Percentiles rank a stretch among this genome's conserved stretches.
phyloP scores from a whole-genome alignment of 2,329 filamentous ascomycete species.

The Verticillium nonalfalfae region DNA sequence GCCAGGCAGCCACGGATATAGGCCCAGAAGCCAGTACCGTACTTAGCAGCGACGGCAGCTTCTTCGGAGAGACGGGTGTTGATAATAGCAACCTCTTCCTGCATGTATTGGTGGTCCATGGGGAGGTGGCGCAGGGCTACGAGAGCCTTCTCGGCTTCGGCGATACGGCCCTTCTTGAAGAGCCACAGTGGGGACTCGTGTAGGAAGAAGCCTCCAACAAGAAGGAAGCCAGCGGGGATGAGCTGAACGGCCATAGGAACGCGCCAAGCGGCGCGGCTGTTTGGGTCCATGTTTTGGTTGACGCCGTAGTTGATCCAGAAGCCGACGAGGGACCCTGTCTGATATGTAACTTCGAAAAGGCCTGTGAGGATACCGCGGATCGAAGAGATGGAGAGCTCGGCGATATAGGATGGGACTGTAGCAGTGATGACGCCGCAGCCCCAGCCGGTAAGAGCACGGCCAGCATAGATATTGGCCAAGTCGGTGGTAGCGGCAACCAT shows the following conservation, averaged over 20 bases:
- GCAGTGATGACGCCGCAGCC: constrained; percentile 49
- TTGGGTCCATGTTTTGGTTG: constrained; percentile 27
- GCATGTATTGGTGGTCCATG: constrained; percentile 31
- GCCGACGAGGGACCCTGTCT: constrained; percentile 43
- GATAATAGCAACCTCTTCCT: constrained; percentile 42
- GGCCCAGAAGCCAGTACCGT: constrained; percentile 24
- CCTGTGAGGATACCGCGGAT: constrained; percentile 53
- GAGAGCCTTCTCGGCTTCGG: constrained; percentile 25
- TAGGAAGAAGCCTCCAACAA: constrained; percentile 36
- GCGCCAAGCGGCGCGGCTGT: constrained; percentile 32
- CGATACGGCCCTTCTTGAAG: constrained; percentile 11
- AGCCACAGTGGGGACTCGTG: constrained; percentile 16
- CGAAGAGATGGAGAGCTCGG: constrained; percentile 53
- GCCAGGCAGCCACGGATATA: constrained; percentile 25
- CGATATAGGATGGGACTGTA: constrained; percentile 57
- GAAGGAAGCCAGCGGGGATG: constrained; percentile 34
- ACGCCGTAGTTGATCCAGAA: constrained; percentile 45
- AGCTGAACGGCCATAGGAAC: constrained; percentile 42
- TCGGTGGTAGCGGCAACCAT: constrained; percentile 33
- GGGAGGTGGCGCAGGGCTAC: constrained; percentile 37
- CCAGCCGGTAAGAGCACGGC: constrained; percentile 51
- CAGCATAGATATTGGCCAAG: constrained; percentile 39
- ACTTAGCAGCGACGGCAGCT: constrained; percentile 20
- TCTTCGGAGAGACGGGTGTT: constrained; percentile 26
- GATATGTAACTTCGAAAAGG: constrained; percentile 45